Percentiles rank a stretch among this genome's conserved stretches.
phyloP scores from a whole-genome alignment of 176 grass and related monocot genomes.

The Phoenix dactylifera region DNA sequence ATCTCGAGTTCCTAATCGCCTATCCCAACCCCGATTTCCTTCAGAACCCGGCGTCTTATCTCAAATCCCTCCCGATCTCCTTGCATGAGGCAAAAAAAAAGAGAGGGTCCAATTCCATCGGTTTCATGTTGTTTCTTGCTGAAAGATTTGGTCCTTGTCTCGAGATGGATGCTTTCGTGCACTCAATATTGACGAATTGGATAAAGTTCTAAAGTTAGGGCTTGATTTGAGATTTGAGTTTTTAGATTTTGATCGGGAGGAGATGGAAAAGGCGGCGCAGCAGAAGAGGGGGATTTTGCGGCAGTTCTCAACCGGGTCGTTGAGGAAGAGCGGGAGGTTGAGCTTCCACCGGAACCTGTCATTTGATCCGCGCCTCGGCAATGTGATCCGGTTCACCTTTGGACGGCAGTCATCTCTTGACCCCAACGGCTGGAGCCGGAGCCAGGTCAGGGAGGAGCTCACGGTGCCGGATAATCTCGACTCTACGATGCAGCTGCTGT shows the following conservation, averaged over 20 bases:
- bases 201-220: too few relatives aligned
- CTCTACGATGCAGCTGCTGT: constrained; percentile 93
- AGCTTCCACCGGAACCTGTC: constrained; percentile 52
- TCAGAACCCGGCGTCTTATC: too few relatives aligned
- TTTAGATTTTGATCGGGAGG: not conserved
- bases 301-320: constrained; percentile 64
- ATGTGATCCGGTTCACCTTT: constrained; percentile 46
- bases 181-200: too few relatives aligned
- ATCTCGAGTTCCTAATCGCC: constrained; percentile 43
- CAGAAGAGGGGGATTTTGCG: constrained; percentile 42
- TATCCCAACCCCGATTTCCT: not conserved
- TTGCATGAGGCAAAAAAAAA: too few relatives aligned
- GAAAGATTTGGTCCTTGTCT: too few relatives aligned
- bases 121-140: too few relatives aligned
- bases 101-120: too few relatives aligned
- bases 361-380: constrained; percentile 43
- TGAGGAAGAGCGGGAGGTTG: constrained; percentile 38
- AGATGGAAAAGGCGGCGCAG: constrained; percentile 32
- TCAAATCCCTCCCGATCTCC: too few relatives aligned
- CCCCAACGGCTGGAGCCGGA: constrained; percentile 51
- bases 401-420: constrained; percentile 92
- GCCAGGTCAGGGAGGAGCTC: constrained; percentile 37
- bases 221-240: too few relatives aligned
- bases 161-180: too few relatives aligned
- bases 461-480: constrained; percentile 71